phyloP scores from a whole-genome alignment of 1,284 basidiomycete genomes.

The Ganoderma multipileum region DNA sequence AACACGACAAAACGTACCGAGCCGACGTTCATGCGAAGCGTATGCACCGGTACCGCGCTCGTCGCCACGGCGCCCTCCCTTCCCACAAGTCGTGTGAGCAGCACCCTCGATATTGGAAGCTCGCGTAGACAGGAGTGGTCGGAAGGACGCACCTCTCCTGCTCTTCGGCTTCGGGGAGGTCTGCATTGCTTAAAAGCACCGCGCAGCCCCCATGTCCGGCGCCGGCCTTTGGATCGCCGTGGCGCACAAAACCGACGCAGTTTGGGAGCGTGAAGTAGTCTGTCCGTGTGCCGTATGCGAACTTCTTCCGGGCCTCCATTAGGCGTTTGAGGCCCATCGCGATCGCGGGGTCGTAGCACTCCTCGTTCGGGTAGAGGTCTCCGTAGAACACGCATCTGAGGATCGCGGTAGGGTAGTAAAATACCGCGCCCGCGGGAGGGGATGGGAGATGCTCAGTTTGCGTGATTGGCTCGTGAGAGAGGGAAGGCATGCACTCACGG shows the following conservation, averaged over 20 bases:
- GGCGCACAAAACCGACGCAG: slow-evolving; percentile 78
- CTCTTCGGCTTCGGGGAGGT: slow-evolving; percentile 16
- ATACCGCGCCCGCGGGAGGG: neutral
- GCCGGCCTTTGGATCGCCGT: slow-evolving; percentile 49
- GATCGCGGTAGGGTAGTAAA: neutral
- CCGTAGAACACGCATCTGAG: slow-evolving; percentile 90
- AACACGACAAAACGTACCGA: slow-evolving; percentile 47
- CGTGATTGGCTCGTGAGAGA: slow-evolving; percentile 13
- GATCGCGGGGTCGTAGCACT: slow-evolving; percentile 65
- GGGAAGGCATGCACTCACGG: slow-evolving; percentile 62
- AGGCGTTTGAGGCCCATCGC: slow-evolving; percentile 58
- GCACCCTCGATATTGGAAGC: neutral
- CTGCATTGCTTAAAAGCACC: slow-evolving; percentile 72
- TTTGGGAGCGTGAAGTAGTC: slow-evolving; percentile 67
- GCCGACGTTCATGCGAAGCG: slow-evolving; percentile 70
- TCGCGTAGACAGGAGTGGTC: slow-evolving; percentile 6
- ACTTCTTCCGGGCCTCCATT: slow-evolving; percentile 64
- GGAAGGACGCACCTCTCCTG: slow-evolving; percentile 35
- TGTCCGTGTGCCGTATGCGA: slow-evolving; percentile 65
- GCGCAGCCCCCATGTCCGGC: slow-evolving; percentile 49
- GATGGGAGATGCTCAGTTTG: neutral
- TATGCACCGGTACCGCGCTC: slow-evolving; percentile 38
- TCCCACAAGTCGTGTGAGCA: slow-evolving; percentile 13
- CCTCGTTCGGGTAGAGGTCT: slow-evolving; percentile 79
- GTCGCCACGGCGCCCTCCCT: slow-evolving; percentile 13